These are phyloP conservation scores for Colletotrichum caudatum DNA, from an alignment of 2,329 filamentous ascomycete genomes.

Conservation along the genomic window DNA sequence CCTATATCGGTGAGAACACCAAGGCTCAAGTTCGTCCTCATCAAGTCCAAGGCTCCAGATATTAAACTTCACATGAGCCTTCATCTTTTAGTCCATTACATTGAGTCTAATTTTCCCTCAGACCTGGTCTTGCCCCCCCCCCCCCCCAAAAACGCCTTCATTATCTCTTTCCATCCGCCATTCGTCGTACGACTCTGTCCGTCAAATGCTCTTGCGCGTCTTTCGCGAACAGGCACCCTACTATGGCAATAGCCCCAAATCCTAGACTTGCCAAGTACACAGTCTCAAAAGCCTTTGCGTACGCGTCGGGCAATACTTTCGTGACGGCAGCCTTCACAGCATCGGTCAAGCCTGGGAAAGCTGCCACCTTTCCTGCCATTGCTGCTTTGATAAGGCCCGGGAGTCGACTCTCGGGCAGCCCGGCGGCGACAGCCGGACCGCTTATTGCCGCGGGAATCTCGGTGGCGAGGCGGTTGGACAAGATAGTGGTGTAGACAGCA, in stretches of 20 bases:
- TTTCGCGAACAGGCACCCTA: slow-evolving; percentile 52
- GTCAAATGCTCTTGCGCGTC: slow-evolving; percentile 52
- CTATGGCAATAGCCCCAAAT: slow-evolving; percentile 53
- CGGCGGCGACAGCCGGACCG: slow-evolving; percentile 51
- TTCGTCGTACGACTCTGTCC: slow-evolving; percentile 51
- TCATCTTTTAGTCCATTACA: background rate
- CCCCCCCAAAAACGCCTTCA: background rate
- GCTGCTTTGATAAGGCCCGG: slow-evolving; percentile 51
- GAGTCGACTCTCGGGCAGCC: slow-evolving; percentile 50
- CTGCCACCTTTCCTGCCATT: slow-evolving; percentile 49
- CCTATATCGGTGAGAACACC: background rate
- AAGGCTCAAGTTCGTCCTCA: background rate
- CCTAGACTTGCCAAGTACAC: slow-evolving; percentile 55
- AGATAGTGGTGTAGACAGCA: slow-evolving; percentile 55
- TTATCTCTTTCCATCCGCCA: slow-evolving; percentile 43
- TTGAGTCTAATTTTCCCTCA: fast-evolving
- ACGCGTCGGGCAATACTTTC: slow-evolving; percentile 50
- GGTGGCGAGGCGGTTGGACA: slow-evolving; percentile 52
- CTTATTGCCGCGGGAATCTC: slow-evolving; percentile 51
- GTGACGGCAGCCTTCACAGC: slow-evolving; percentile 49
- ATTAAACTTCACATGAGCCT: background rate
- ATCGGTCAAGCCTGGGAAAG: slow-evolving; percentile 50
- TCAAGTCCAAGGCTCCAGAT: background rate
- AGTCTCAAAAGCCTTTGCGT: slow-evolving; percentile 55
- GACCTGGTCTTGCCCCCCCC: fast-evolving